phyloP scores from a whole-genome alignment of 2,329 filamentous ascomycete species.

The Diaporthe velutina region DNA sequence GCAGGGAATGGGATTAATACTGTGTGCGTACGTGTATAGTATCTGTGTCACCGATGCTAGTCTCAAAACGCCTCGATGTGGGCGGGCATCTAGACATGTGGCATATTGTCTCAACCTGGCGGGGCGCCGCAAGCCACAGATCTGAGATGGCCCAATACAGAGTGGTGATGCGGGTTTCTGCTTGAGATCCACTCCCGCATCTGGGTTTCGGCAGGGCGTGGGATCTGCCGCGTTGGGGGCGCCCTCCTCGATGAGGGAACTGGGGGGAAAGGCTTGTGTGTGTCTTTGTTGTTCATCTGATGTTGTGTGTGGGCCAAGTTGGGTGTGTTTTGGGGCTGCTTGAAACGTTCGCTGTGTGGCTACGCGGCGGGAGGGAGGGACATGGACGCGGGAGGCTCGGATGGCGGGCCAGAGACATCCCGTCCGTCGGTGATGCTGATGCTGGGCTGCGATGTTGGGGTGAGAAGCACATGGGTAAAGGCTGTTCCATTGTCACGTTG shows the following conservation, averaged over 20 bases:
- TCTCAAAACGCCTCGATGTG: not conserved
- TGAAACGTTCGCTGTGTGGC: slow-evolving; percentile 27
- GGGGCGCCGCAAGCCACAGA: not conserved
- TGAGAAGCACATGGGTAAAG: not conserved
- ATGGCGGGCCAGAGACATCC: slow-evolving; percentile 15
- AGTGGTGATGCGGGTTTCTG: slow-evolving; percentile 22
- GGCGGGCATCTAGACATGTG: not conserved
- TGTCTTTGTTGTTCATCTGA: slow-evolving; percentile 4
- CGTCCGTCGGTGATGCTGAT: not conserved
- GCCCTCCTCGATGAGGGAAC: not conserved
- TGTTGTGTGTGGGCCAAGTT: not conserved
- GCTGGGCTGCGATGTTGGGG: not conserved
- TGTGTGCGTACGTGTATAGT: not conserved
- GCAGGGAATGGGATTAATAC: too few species aligned
- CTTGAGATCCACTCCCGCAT: not conserved
- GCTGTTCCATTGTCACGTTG: not conserved
- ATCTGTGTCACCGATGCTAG: not conserved
- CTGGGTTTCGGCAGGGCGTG: slow-evolving; percentile 19
- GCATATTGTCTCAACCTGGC: not conserved
- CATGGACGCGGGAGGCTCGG: slow-evolving; percentile 17
- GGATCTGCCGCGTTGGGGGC: slow-evolving; percentile 17
- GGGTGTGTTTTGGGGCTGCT: slow-evolving; percentile 20
- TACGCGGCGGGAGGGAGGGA: not conserved
- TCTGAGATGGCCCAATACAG: slow-evolving; percentile 6
- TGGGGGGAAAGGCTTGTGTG: not conserved